Evolutionary conservation across 305 asterid genomes (phyloP), one percentile per base, ranked within the genome.

Genomic region (Fraxinus greggii): DNA sequence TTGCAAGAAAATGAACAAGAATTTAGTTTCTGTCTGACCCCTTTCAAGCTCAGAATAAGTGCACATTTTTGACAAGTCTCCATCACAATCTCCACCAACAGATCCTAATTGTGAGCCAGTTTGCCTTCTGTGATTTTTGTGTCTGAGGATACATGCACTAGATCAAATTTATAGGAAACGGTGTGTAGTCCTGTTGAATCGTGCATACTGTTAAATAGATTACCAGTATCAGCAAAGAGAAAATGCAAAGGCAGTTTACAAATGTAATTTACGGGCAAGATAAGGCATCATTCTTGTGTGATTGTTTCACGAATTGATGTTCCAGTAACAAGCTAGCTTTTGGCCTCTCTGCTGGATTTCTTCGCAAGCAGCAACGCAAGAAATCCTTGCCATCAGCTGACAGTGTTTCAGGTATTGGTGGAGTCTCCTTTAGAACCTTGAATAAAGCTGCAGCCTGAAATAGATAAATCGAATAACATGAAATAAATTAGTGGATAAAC

Each of bases 341-440:
- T 28, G 98, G 97, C 87, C 98, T 88, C 65, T 92, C 95, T 0
- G 94, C 97, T 35, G 99, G 98, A 82, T 93, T 93, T 85, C 98
- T 86, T 1, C 83, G 86, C 70, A 96, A 96, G 90, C 99, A 96
- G 72, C 91, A 79, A 13, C 77, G 82, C 86, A 96, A 80, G 90
- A 96, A 96, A 85, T 96, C 98, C 81, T 92, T 91, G 77, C 98
- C 99, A 70, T 94, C 98, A 33, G 91, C 92, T 63, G 99, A 94
- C 83, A 96, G 79, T 78, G 90, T 87, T 83, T 94, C 95, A 1
- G 98, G 99, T 26, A 94, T 85, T 31, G 98, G 93, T 15, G 99
- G 99, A 61, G 88, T 87, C 88, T 94, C 97, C 80, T 88, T 87
- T 32, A 94, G 83, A 69, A 89, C 97, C 90, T 89, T 94, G 90